A percentile compares a stretch with the other conserved stretches of the same genome.
These are phyloP conservation scores for Chaetomium cochliodes DNA, from an alignment of 495 filamentous ascomycete genomes.

Conservation along the genomic window DNA sequence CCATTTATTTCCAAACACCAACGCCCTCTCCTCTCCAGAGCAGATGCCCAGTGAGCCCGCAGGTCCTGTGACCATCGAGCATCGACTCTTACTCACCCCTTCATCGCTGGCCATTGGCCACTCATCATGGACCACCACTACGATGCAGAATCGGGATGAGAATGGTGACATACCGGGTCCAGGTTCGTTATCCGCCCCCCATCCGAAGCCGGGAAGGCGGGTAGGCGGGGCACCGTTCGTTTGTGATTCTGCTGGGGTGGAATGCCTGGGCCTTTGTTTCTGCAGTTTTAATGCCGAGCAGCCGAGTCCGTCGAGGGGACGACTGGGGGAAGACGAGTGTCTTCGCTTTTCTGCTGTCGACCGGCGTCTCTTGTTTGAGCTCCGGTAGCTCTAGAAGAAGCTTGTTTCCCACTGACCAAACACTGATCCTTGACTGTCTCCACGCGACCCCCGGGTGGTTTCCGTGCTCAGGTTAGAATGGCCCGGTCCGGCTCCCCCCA, in stretches of 20 bases:
- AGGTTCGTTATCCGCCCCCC: constrained; percentile 4
- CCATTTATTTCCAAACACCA: no score
- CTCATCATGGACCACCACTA: not conserved
- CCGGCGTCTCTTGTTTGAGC: not conserved
- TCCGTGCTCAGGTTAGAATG: not conserved
- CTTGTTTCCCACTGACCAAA: not conserved
- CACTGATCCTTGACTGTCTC: not conserved
- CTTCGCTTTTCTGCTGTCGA: not conserved
- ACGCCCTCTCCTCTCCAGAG: no score
- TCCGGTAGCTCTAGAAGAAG: not conserved
- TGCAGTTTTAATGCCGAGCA: not conserved
- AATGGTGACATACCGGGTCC: not conserved
- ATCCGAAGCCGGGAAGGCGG: not conserved
- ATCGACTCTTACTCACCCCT: not conserved
- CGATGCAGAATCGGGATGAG: not conserved
- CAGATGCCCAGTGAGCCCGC: no score
- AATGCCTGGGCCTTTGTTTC: no score
- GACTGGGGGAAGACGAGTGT: not conserved
- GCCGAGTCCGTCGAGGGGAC: not conserved
- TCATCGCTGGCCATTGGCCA: not conserved
- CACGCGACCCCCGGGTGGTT: not conserved
- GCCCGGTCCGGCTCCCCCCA: not conserved
- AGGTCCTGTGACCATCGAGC: not conserved
- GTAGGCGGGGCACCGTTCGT: not conserved
- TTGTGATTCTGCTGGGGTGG: no score